These are phyloP conservation scores for Elaeis guineensis DNA, from an alignment of 176 grass and related monocot species.

Conservation along the genomic window DNA sequence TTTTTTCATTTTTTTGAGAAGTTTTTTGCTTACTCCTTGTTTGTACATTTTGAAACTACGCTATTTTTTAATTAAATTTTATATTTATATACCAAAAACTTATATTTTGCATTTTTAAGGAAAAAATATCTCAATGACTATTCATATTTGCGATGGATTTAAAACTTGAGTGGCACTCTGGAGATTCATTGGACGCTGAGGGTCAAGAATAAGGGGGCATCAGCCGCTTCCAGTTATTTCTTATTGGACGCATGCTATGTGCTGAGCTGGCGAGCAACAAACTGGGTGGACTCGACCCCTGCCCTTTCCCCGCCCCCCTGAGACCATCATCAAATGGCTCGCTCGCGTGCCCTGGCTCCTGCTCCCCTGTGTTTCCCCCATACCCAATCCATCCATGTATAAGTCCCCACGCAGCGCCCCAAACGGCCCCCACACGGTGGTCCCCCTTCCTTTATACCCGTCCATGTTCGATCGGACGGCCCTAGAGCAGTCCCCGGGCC, in stretches of 20 bases:
- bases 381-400: neutral
- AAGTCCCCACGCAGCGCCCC: too few species aligned
- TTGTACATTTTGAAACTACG: too few species aligned
- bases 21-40: too few species aligned
- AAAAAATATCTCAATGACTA: too few species aligned
- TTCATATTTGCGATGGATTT: neutral
- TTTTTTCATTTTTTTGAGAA: too few species aligned
- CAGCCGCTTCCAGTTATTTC: conserved; percentile 5
- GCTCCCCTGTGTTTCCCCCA: neutral
- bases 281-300: neutral
- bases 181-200: neutral
- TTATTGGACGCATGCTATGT: conserved; percentile 7
- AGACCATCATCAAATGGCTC: neutral
- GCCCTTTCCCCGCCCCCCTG: neutral
- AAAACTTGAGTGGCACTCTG: neutral
- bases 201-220: neutral
- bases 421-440: too few species aligned
- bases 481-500: too few species aligned
- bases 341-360: neutral
- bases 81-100: too few species aligned
- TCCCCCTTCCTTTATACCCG: too few species aligned
- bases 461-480: too few species aligned
- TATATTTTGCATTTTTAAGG: too few species aligned
- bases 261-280: conserved; percentile 13
- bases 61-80: too few species aligned